phyloP scores from a whole-genome alignment of 2,329 filamentous ascomycete species.

The Trichophyton rubrum region DNA sequence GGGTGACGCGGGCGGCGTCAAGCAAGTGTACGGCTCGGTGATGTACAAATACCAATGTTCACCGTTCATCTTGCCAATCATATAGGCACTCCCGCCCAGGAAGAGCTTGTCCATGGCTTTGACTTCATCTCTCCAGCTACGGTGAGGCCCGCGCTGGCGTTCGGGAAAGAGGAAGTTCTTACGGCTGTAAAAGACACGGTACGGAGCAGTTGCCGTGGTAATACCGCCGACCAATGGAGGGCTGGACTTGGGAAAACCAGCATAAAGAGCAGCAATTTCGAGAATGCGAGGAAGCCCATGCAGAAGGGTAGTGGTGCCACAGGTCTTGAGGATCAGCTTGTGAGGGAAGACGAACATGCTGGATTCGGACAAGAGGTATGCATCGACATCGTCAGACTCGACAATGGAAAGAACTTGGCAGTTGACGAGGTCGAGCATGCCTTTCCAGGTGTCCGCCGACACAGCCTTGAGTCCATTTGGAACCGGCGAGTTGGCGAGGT shows the following conservation, averaged over 20 bases:
- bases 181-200: constrained; percentile 95
- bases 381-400: constrained; percentile 85
- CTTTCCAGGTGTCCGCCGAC: constrained; percentile 73
- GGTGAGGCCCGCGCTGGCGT: constrained; percentile 83
- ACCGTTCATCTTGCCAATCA: constrained; percentile 99
- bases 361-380: constrained; percentile 92
- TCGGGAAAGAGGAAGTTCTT: constrained; percentile 98
- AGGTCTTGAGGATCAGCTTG: constrained; percentile 97
- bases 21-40: constrained; percentile 65
- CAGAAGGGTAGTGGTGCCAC: constrained; percentile 87
- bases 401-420: constrained; percentile 95
- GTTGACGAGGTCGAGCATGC: constrained; percentile 94
- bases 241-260: constrained; percentile 76
- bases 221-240: constrained; percentile 54
- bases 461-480: constrained; percentile 78
- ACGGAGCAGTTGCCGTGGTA: constrained; percentile 68
- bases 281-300: constrained; percentile 81
- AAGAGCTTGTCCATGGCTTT: constrained; percentile 86
- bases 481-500: constrained; percentile 57
- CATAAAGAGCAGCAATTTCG: constrained; percentile 76
- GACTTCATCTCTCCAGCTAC: constrained; percentile 96
- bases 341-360: constrained; percentile 99
- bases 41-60: constrained; percentile 99
- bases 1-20: constrained; percentile 76
- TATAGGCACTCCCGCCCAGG: constrained; percentile 85